Evolutionary conservation across 305 asterid genomes (phyloP).

Genomic region (Striga hermonthica): DNA sequence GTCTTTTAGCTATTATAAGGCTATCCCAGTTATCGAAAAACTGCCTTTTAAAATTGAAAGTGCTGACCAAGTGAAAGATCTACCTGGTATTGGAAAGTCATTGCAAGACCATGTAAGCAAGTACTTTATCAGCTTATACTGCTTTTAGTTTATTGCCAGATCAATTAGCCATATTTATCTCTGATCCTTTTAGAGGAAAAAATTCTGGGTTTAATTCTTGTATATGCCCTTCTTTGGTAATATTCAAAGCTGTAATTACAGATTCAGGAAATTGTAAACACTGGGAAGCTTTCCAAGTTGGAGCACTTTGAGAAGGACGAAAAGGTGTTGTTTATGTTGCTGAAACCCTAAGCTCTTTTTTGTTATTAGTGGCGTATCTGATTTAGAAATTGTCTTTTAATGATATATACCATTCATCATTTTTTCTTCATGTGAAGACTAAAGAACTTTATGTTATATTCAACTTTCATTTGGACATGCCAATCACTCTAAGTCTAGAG

Average conservation of each 20-base stretch:
- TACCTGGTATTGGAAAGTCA: conserved; percentile 89
- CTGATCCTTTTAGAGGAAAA: conserved; percentile 22
- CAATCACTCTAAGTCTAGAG: not conserved
- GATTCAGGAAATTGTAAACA: conserved; percentile 94
- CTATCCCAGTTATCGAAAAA: conserved; percentile 86
- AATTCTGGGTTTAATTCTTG: conserved; percentile 24
- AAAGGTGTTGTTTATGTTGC: conserved; percentile 47
- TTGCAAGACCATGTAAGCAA: conserved; percentile 87
- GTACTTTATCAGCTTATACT: conserved; percentile 12
- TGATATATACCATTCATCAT: no score
- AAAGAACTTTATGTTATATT: no score
- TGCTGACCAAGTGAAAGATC: conserved; percentile 74
- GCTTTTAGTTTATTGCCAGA: conserved; percentile 27
- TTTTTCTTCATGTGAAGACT: no score
- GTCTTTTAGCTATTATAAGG: conserved; percentile 92
- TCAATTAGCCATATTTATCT: conserved; percentile 19
- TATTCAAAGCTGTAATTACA: conserved; percentile 40
- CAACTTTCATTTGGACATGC: conserved; percentile 9
- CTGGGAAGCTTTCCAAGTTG: conserved; percentile 91
- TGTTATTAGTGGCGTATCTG: no score
- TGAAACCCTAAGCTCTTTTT: no score
- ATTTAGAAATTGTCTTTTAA: no score
- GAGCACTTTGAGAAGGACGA: conserved; percentile 93
- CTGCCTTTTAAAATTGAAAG: conserved; percentile 82
- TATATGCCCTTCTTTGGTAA: conserved; percentile 27